A percentile compares a stretch with the other conserved stretches of the same genome.
phyloP scores from a whole-genome alignment of 345 rosid genomes.

The Populus davidiana region DNA sequence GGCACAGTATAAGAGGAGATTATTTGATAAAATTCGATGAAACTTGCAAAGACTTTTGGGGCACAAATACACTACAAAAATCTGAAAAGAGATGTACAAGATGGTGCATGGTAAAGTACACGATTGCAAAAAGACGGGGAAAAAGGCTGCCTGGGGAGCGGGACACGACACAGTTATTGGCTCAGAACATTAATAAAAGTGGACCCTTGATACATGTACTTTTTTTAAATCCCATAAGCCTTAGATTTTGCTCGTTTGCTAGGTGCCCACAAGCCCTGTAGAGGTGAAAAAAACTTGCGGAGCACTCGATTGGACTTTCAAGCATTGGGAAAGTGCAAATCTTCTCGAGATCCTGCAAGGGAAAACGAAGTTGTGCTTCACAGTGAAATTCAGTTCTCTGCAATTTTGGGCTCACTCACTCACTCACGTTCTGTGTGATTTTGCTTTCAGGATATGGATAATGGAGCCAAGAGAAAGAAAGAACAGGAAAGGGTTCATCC shows the following conservation, averaged over 20 bases:
- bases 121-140: conserved; percentile 1
- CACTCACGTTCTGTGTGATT: conserved; percentile 6
- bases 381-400: background rate
- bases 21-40: background rate
- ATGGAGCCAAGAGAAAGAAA: background rate
- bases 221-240: background rate
- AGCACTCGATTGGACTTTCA: background rate
- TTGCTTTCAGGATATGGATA: conserved; percentile 1
- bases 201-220: conserved; percentile 8
- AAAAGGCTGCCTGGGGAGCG: conserved; percentile 1
- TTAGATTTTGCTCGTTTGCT: background rate
- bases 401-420: background rate
- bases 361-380: background rate
- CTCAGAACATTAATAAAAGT: conserved; percentile 7
- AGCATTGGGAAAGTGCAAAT: conserved; percentile 10
- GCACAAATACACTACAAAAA: background rate
- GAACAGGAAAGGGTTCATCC: background rate
- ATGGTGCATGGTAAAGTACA: background rate
- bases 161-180: background rate
- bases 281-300: background rate
- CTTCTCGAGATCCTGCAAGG: background rate
- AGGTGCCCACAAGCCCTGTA: background rate
- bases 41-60: background rate
- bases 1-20: background rate
- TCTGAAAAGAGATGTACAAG: background rate